phyloP scores from a whole-genome alignment of 2,329 filamentous ascomycete species.

The Diaporthe sp. region DNA sequence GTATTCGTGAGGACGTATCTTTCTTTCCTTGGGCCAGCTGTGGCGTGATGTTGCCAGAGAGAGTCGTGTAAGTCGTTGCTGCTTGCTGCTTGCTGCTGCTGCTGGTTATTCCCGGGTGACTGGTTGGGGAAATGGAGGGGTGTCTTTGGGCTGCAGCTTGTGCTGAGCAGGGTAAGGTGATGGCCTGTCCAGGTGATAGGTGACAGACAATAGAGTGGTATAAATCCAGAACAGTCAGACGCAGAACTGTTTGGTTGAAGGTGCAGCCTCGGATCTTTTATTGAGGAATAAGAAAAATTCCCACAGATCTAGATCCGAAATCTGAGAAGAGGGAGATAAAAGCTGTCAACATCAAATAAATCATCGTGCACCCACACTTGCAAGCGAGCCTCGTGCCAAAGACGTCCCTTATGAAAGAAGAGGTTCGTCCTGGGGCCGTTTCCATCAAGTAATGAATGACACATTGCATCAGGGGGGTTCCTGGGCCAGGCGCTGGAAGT shows the following conservation, averaged over 20 bases:
- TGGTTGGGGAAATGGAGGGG: slow-evolving; percentile 18
- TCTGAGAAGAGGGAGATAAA: slow-evolving; percentile 39
- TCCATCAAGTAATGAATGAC: slow-evolving; percentile 47
- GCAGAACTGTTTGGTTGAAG: neutral
- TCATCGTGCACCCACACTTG: slow-evolving; percentile 14
- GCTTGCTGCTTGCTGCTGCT: neutral
- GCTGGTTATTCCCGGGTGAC: neutral
- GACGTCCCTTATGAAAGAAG: slow-evolving; percentile 42
- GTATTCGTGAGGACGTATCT: neutral
- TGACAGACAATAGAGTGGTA: neutral
- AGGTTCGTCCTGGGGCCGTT: slow-evolving; percentile 38
- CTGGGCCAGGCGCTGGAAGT: neutral
- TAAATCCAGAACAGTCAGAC: neutral
- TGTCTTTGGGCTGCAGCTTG: slow-evolving; percentile 7
- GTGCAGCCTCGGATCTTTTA: slow-evolving; percentile 10
- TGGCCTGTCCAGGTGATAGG: neutral
- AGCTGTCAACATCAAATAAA: slow-evolving; percentile 36
- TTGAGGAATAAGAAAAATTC: neutral
- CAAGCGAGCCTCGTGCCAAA: slow-evolving; percentile 35
- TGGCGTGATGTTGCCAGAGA: slow-evolving; percentile 1
- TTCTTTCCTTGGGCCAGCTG: neutral
- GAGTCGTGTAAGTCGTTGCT: slow-evolving; percentile 34
- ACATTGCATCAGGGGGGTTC: slow-evolving; percentile 41
- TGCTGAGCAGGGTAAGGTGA: neutral
- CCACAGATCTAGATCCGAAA: neutral